Conservation (phyloP, 495 filamentous ascomycete genomes). For the Ascobolus immersus region DNA sequence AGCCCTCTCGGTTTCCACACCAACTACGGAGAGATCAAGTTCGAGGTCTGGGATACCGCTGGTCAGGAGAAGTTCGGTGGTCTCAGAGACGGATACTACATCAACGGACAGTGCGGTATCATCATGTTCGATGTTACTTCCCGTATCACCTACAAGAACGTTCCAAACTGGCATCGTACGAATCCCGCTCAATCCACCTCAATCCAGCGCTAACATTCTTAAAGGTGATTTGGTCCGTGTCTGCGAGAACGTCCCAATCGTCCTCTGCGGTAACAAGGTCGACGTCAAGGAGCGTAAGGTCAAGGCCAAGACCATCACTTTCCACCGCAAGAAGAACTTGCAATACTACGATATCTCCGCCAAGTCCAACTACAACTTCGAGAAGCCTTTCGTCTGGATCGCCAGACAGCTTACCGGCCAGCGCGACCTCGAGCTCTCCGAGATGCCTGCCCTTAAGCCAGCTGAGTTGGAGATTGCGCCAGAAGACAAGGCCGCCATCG, state of each 20-base stretch:
- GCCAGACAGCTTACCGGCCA: constrained; percentile 96
- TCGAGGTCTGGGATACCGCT: constrained; percentile 99
- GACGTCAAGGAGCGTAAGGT: constrained; percentile 99
- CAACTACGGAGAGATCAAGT: constrained; percentile 87
- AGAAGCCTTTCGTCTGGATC: constrained; percentile 99
- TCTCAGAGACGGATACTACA: constrained; percentile 99
- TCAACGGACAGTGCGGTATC: constrained; percentile 99
- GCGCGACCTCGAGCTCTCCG: constrained; percentile 79
- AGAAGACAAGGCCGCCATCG: no score
- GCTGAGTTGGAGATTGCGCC: no score
- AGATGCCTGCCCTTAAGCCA: constrained; percentile 77
- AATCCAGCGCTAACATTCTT: constrained; percentile 6
- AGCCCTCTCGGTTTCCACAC: constrained; percentile 16
- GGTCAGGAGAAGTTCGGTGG: constrained; percentile 99
- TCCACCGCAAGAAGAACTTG: constrained; percentile 99
- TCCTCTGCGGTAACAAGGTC: constrained; percentile 97
- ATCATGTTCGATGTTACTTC: constrained; percentile 99
- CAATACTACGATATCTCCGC: constrained; percentile 99
- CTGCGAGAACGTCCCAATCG: constrained; percentile 98
- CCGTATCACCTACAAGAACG: constrained; percentile 99
- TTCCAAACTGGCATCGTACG: constrained; percentile 99
- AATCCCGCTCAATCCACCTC: not conserved
- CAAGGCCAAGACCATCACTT: constrained; percentile 99
- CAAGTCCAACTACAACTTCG: constrained; percentile 99
- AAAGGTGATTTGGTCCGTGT: constrained; percentile 98